Base-by-base conservation (phyloP, 768 basidiomycete genomes). In the Cubamyces sp. region DNA sequence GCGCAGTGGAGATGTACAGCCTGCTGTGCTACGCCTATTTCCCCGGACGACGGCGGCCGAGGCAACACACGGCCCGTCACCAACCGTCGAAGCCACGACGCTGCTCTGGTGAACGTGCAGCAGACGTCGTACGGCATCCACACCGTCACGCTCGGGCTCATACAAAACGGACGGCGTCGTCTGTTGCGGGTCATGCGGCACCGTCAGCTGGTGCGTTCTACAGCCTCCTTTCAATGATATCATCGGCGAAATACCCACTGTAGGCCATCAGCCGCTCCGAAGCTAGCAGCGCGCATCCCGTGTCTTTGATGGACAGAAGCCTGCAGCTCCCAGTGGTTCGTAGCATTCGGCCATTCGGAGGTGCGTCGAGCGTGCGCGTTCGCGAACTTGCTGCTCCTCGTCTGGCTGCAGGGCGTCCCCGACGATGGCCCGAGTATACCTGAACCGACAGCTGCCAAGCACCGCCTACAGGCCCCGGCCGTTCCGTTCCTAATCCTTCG, bases 401-500 rank as follows among this genome's bases (percentile, higher is more conserved):
- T 18, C 8, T 39, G 23, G 4, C 14, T 0, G 9, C 37, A 37
- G 26, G 14, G 15, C 19, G 37, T 18, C 14, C 30, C 57, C 62
- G 62, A 58, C 28, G 51, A 42, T 64, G 62, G 51, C 26, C 62
- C 62, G 62, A 64, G 16, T 6, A 37, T 26, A 51, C 21, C 30
- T 42, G 14, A 41, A 26, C 15, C 48, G 45, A 49, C 21, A 9
- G 12, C 16, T 49, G 62, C 53, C 53, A 54, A 58, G 57, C 21
- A n/a, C 45, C 34, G 15, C 50, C 28, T 37, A 53, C 39, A 63
- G 51, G 41, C 14, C 18, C 51, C 62, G 57, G 30, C 34, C 12
- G 14, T 54, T 15, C n/a, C 37, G 52, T 42, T 23, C 15, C 30
- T 11, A 6, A n/a, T 57, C 43, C 37, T 60, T 16, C 23, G 23